Evolutionary conservation across 768 basidiomycete species (phyloP).

Genomic region (Auricularia auricula-judae): DNA sequence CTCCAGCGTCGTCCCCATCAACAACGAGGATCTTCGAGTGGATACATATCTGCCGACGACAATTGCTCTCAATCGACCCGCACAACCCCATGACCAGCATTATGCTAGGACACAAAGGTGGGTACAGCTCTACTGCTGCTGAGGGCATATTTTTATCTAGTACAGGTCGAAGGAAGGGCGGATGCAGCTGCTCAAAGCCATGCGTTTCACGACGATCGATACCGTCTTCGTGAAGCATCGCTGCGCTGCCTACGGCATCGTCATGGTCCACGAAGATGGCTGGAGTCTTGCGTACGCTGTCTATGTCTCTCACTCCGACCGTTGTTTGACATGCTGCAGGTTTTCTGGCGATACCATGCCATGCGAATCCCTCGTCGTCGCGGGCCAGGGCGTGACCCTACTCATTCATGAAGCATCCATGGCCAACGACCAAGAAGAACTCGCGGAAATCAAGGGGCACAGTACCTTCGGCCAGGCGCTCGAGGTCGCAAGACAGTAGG

Average conservation of each 20-base stretch:
- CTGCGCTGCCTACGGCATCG: conserved; percentile 58
- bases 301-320: not conserved
- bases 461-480: conserved; percentile 88
- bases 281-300: conserved; percentile 66
- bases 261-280: conserved; percentile 55
- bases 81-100: not conserved
- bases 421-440: conserved; percentile 67
- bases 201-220: conserved; percentile 49
- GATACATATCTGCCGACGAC: not conserved
- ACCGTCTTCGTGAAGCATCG: conserved; percentile 70
- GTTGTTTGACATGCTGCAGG: conserved; percentile 27
- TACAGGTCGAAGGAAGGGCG: conserved; percentile 22
- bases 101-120: not conserved
- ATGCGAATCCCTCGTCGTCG: conserved; percentile 49
- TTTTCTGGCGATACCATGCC: conserved; percentile 92
- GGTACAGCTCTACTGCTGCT: not conserved
- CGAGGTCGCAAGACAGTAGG: conserved; percentile 54
- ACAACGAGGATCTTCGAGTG: not conserved
- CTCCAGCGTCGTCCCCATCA: not conserved
- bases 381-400: conserved; percentile 59
- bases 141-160: too few species aligned
- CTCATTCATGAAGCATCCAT: conserved; percentile 94
- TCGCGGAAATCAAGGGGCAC: conserved; percentile 71
- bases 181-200: conserved; percentile 32
- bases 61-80: not conserved